phyloP scores from a whole-genome alignment of 371 early-diverging fungal species.

The Mucor ambiguus region DNA sequence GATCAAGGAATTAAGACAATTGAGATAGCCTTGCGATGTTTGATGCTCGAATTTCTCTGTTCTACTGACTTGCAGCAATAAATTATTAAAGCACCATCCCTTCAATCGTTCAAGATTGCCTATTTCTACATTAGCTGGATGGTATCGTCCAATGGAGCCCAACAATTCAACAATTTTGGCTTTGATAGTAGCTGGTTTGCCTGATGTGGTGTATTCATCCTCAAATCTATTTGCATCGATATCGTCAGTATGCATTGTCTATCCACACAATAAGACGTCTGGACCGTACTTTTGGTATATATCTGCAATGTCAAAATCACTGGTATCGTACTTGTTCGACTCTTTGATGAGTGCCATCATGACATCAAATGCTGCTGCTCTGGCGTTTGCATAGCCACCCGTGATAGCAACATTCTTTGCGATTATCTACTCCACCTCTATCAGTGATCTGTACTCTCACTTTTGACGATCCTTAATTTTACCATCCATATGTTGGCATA shows the following conservation, averaged over 20 bases:
- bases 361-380: constrained; percentile 13
- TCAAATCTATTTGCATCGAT: constrained; percentile 22
- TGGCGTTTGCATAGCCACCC: constrained; percentile 3
- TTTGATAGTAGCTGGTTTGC: constrained; percentile 34
- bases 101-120: constrained; percentile 19
- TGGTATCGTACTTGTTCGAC: constrained; percentile 10
- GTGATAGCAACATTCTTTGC: neutral
- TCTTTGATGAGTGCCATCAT: constrained; percentile 11
- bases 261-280: no score
- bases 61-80: constrained; percentile 10
- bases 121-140: constrained; percentile 30
- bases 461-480: neutral
- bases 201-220: constrained; percentile 15
- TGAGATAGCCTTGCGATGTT: constrained; percentile 42
- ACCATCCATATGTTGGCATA: constrained; percentile 32
- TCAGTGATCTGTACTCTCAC: no score
- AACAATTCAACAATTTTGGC: constrained; percentile 52
- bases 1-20: constrained; percentile 46
- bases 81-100: constrained; percentile 44
- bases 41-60: constrained; percentile 21
- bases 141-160: constrained; percentile 44
- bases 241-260: no score
- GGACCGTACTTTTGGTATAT: constrained; percentile 56
- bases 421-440: neutral
- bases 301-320: constrained; percentile 60